These are phyloP conservation scores for Mariannaea sp. DNA, from an alignment of 2,329 filamentous ascomycete genomes.

Conservation along the genomic window DNA sequence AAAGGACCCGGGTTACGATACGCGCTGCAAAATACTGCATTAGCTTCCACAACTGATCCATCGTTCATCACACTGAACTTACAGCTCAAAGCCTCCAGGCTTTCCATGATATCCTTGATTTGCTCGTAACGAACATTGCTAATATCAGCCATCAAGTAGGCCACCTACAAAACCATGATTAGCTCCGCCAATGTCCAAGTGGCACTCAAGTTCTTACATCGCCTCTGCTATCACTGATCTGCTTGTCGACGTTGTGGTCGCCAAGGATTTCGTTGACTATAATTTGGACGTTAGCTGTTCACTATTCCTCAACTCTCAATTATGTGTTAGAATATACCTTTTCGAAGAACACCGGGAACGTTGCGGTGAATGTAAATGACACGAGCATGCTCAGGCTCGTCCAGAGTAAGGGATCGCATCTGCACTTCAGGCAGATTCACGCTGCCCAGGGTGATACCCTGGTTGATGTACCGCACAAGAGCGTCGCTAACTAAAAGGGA, in stretches of 20 bases:
- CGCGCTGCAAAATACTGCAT: conserved; percentile 42
- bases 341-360: conserved; percentile 90
- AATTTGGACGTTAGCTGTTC: conserved; percentile 4
- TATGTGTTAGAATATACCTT: conserved; percentile 56
- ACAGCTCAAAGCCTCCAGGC: conserved; percentile 80
- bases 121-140: conserved; percentile 80
- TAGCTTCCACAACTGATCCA: conserved; percentile 1
- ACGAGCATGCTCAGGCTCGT: conserved; percentile 87
- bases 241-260: conserved; percentile 98
- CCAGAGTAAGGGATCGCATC: conserved; percentile 85
- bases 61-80: conserved; percentile 45
- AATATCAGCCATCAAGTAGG: conserved; percentile 97
- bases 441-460: conserved; percentile 85
- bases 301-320: neutral
- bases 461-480: conserved; percentile 92
- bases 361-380: conserved; percentile 98
- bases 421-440: conserved; percentile 97
- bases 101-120: conserved; percentile 84
- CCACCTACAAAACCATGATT: conserved; percentile 56
- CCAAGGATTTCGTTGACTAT: conserved; percentile 91
- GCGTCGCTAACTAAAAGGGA: conserved; percentile 72
- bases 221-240: conserved; percentile 93
- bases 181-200: neutral
- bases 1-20: conserved; percentile 54
- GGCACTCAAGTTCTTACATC: conserved; percentile 62